Evolutionary conservation across 805 yeast species (phyloP).

Genomic region (Barnettozyma sucrosica): DNA sequence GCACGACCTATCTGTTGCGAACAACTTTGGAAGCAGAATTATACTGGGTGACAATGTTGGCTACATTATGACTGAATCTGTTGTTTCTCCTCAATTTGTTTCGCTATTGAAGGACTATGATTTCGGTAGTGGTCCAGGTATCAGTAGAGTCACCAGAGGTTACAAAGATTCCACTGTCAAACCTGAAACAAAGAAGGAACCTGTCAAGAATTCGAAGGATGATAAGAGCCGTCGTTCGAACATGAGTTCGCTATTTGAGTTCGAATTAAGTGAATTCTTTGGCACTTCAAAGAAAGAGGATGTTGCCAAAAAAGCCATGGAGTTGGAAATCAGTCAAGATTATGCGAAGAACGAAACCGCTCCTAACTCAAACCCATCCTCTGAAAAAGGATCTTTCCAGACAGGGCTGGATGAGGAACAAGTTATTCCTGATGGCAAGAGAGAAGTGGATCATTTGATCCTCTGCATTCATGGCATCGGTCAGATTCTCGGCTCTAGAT

Average conservation of each 20-base stretch:
- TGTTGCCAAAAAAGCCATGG: conserved; percentile 39
- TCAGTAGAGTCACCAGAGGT: conserved; percentile 47
- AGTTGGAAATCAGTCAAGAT: conserved; percentile 45
- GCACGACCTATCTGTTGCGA: conserved; percentile 8
- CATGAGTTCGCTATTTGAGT: conserved; percentile 15
- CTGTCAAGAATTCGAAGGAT: neutral
- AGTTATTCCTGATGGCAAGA: conserved; percentile 39
- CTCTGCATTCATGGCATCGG: conserved; percentile 96
- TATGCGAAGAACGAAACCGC: conserved; percentile 38
- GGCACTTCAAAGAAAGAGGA: conserved; percentile 22
- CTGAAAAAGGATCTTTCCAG: neutral
- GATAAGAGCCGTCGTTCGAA: neutral
- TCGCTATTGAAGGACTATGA: conserved; percentile 28
- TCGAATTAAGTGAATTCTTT: conserved; percentile 21
- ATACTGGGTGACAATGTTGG: conserved; percentile 40
- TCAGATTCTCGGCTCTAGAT: conserved; percentile 71
- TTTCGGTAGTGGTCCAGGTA: conserved; percentile 37
- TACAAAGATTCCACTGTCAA: conserved; percentile 21
- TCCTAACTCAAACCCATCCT: conserved; percentile 21
- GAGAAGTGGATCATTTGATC: conserved; percentile 55
- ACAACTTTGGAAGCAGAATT: conserved; percentile 32
- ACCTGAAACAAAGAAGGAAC: neutral
- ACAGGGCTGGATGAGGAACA: neutral
- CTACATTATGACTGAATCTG: conserved; percentile 39
- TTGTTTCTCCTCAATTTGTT: conserved; percentile 35